Conservation (phyloP, 805 yeast species). For the Candida pseudofarinosa region DNA sequence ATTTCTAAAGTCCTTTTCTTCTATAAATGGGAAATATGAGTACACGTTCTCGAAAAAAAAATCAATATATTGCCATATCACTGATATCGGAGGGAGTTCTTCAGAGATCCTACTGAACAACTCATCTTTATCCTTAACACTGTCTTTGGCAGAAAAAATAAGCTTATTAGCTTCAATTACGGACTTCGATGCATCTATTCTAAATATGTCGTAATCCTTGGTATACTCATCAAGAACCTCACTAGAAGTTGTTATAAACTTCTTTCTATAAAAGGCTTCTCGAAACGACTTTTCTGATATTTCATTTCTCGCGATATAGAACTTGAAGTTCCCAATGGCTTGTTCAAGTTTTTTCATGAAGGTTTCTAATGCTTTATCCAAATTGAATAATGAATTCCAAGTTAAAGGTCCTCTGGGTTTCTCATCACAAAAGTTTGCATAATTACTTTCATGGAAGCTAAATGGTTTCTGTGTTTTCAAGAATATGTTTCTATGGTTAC, state of each 20-base stretch:
- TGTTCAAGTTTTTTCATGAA: not conserved
- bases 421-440: not conserved
- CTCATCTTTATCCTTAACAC: slow-evolving; percentile 5
- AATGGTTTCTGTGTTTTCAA: not conserved
- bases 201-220: slow-evolving; percentile 1
- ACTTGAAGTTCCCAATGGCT: not conserved
- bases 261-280: not conserved
- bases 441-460: not conserved
- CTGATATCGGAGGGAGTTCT: slow-evolving; percentile 31
- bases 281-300: not conserved
- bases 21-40: slow-evolving; percentile 43
- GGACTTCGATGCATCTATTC: slow-evolving; percentile 3
- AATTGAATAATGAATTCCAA: not conserved
- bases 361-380: not conserved
- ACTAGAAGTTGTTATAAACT: slow-evolving; percentile 1
- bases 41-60: slow-evolving; percentile 41
- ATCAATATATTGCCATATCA: slow-evolving; percentile 35
- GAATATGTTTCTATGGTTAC: not conserved
- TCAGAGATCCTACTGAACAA: slow-evolving; percentile 3
- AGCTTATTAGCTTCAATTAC: not conserved
- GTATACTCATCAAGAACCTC: slow-evolving; percentile 7
- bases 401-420: not conserved
- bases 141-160: slow-evolving; percentile 3
- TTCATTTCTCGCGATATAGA: not conserved
- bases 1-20: slow-evolving; percentile 28